Percentiles rank a stretch among this genome's conserved stretches.
Evolutionary conservation across 176 grass and related monocot species (phyloP).

Genomic region (Alopecurus myosuroides): DNA sequence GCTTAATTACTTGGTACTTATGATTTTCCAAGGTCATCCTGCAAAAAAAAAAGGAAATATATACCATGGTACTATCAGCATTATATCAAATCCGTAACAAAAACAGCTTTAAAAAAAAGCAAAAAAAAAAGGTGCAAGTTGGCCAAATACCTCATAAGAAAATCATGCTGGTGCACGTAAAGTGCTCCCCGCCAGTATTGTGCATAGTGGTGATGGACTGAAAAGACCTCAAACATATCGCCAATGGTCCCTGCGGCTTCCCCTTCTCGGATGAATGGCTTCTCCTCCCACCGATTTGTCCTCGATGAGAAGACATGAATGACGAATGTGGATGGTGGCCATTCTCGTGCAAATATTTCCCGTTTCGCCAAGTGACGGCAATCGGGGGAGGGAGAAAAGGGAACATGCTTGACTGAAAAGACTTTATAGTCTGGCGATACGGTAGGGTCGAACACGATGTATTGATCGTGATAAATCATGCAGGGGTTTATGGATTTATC

Average conservation of each 20-base stretch:
- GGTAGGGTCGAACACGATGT: neutral
- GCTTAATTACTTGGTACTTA: neutral
- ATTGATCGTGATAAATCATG: neutral
- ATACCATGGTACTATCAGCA: neutral
- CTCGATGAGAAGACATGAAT: neutral
- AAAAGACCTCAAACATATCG: neutral
- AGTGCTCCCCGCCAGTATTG: neutral
- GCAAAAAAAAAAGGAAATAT: neutral
- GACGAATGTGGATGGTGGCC: neutral
- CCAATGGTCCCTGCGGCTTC: neutral
- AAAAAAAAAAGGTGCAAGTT: neutral
- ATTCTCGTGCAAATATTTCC: neutral
- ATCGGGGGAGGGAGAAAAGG: neutral
- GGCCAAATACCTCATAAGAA: neutral
- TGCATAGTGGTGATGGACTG: neutral
- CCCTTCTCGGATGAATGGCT: neutral
- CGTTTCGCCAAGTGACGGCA: neutral
- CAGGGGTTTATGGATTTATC: neutral
- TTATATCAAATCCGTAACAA: neutral
- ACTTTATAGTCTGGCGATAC: neutral
- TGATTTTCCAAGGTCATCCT: neutral
- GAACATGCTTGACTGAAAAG: neutral
- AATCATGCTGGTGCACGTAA: neutral
- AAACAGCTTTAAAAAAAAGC: too few species aligned
- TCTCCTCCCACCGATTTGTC: neutral